These are phyloP conservation scores for Fusarium fracticaudum DNA, from an alignment of 2,329 filamentous ascomycete genomes.

Conservation along the genomic window DNA sequence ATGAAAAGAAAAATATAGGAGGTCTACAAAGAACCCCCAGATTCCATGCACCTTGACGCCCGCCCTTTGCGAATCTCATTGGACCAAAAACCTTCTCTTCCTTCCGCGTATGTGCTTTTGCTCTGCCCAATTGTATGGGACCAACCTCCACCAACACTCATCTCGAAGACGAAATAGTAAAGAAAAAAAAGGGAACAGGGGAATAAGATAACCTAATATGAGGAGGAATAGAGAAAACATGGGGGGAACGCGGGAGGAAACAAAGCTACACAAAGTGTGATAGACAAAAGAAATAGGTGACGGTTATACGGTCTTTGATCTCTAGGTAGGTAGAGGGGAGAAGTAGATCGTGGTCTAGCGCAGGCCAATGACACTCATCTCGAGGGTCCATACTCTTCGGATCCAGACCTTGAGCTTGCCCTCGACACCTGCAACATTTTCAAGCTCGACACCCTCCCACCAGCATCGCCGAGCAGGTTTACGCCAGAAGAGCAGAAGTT, in stretches of 20 bases:
- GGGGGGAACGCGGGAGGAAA: conserved; percentile 8
- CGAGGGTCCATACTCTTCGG: conserved; percentile 94
- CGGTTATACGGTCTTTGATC: conserved; percentile 19
- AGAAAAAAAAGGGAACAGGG: conserved; percentile 15
- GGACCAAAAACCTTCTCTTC: conserved; percentile 34
- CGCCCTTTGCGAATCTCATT: conserved; percentile 38
- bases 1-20: conserved; percentile 16
- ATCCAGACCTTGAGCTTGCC: conserved; percentile 98
- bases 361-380: conserved; percentile 95
- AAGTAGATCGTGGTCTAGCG: conserved; percentile 56
- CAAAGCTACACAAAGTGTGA: conserved; percentile 28
- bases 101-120: conserved; percentile 26
- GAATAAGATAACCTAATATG: conserved; percentile 17
- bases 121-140: conserved; percentile 24
- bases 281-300: conserved; percentile 30
- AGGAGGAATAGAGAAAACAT: conserved; percentile 20
- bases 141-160: conserved; percentile 22
- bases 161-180: conserved; percentile 23
- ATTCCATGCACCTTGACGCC: conserved; percentile 43
- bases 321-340: conserved; percentile 7
- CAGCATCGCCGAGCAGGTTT: conserved; percentile 96
- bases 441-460: conserved; percentile 97
- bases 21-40: conserved; percentile 23
- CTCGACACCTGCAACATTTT: conserved; percentile 88
- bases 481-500: conserved; percentile 95